Conservation (phyloP, 2,329 filamentous ascomycete genomes). For the Coleophoma cylindrospora region DNA sequence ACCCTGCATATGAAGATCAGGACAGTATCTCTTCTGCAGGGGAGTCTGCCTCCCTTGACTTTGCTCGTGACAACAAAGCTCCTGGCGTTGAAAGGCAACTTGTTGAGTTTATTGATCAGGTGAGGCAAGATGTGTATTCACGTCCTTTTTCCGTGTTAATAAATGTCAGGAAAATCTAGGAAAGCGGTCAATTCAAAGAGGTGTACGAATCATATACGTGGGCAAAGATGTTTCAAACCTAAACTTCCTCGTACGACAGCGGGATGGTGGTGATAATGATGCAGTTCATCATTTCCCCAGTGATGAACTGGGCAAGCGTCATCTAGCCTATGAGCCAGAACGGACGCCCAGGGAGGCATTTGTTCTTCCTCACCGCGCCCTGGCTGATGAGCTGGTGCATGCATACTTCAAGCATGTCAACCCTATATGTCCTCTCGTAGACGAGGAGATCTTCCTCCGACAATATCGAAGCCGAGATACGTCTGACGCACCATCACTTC, state of each 20-base stretch:
- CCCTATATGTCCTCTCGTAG: constrained; percentile 44
- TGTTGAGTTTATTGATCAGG: no score
- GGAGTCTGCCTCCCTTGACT: no score
- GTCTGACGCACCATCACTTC: constrained; percentile 37
- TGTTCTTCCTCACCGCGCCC: constrained; percentile 38
- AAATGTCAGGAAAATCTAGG: background rate
- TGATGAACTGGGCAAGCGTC: constrained; percentile 36
- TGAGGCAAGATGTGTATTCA: no score
- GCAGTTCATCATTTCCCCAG: constrained; percentile 52
- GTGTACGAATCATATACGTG: constrained; percentile 46
- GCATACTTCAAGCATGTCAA: constrained; percentile 47
- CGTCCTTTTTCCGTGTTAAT: no score
- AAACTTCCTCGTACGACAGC: constrained; percentile 47
- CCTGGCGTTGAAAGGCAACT: no score
- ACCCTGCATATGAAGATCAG: no score
- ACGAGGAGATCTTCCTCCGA: constrained; percentile 45
- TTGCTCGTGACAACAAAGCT: no score
- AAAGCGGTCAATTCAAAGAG: constrained; percentile 38
- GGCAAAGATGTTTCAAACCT: constrained; percentile 51
- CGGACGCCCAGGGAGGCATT: constrained; percentile 42
- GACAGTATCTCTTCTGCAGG: no score
- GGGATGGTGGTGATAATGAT: constrained; percentile 73
- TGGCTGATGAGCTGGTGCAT: constrained; percentile 43
- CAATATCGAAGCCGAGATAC: constrained; percentile 42
- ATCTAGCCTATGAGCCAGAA: constrained; percentile 36